These are phyloP conservation scores for Candolleomyces aberdarensis DNA, from an alignment of 768 basidiomycete genomes.

Conservation along the genomic window DNA sequence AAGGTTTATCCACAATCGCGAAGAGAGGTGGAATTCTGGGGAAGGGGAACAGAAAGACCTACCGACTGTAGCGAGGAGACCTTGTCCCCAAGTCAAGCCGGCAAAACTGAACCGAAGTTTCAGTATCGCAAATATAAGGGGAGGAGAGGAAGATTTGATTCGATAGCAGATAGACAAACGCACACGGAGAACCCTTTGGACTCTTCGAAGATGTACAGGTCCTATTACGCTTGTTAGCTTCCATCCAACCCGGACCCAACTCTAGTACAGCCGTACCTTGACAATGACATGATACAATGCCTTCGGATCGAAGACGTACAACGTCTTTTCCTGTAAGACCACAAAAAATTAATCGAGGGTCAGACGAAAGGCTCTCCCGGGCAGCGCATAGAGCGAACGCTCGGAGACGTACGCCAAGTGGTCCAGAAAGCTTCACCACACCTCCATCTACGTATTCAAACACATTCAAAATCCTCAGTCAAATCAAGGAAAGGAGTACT, in stretches of 20 bases:
- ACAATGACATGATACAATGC: constrained; percentile 43
- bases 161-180: background rate
- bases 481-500: no score
- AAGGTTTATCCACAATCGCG: background rate
- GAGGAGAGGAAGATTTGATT: no score
- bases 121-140: no score
- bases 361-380: background rate
- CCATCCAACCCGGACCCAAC: background rate
- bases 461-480: no score
- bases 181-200: constrained; percentile 22
- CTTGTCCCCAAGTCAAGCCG: constrained; percentile 9
- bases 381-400: no score
- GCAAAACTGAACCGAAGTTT: background rate
- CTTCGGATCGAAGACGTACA: constrained; percentile 32
- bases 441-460: constrained; percentile 2
- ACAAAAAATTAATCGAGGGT: background rate
- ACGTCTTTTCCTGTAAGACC: background rate
- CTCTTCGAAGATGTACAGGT: constrained; percentile 28
- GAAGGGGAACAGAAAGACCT: background rate
- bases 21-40: background rate
- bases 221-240: constrained; percentile 18
- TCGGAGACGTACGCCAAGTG: background rate
- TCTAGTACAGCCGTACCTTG: constrained; percentile 24
- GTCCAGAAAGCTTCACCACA: background rate
- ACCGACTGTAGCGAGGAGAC: constrained; percentile 18